Conservation (phyloP, 73 alveolate genomes). For the Symbiodinium natans region DNA sequence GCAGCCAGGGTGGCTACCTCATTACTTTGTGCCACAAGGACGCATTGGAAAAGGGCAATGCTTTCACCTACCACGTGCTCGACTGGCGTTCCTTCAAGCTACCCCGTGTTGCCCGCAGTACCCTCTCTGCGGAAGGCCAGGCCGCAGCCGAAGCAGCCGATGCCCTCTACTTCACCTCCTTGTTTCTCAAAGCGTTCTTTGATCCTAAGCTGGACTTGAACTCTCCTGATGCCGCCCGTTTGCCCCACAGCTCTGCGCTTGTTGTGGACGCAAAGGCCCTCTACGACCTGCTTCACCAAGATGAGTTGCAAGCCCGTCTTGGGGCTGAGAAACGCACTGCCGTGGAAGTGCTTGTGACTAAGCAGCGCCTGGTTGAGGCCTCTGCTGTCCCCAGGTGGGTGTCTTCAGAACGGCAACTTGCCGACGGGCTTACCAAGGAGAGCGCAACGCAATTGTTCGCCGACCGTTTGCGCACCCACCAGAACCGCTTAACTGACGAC, state of each 20-base stretch:
- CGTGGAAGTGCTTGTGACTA: background rate
- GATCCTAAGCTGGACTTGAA: background rate
- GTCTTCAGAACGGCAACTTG: background rate
- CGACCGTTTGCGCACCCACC: background rate
- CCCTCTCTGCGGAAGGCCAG: background rate
- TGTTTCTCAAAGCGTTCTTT: background rate
- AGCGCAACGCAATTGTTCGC: background rate
- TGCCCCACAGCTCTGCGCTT: background rate
- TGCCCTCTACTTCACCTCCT: background rate
- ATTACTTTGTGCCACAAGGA: background rate
- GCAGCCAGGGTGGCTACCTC: background rate
- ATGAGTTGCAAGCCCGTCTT: background rate
- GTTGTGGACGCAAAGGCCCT: background rate
- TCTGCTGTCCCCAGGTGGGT: background rate
- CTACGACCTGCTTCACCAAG: background rate
- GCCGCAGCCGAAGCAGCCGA: slow-evolving; percentile 3
- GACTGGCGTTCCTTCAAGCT: background rate
- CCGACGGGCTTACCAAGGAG: background rate
- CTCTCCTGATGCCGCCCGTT: background rate
- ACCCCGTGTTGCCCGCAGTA: background rate
- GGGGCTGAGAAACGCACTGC: background rate
- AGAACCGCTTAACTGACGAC: background rate
- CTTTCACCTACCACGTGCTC: background rate
- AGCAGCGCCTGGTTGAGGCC: background rate
- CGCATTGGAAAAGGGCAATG: background rate